These are phyloP conservation scores for Danielia oregonensis DNA, from an alignment of 805 yeast species.

Conservation along the genomic window DNA sequence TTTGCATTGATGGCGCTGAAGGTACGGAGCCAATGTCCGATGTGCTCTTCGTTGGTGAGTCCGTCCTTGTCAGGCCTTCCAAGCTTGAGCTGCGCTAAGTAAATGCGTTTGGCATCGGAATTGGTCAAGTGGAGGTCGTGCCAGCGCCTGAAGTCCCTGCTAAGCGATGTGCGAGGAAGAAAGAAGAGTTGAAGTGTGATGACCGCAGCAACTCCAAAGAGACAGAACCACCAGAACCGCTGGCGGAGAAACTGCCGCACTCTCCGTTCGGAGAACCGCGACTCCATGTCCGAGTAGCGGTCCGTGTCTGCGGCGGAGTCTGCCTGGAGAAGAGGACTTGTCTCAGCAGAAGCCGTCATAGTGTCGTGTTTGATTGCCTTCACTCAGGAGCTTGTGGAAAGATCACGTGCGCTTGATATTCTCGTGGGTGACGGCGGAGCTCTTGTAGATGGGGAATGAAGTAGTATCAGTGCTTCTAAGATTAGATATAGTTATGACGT, in stretches of 20 bases:
- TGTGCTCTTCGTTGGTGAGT: constrained; percentile 22
- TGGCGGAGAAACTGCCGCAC: constrained; percentile 1
- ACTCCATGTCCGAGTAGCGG: background rate
- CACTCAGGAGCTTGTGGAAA: too few relatives aligned
- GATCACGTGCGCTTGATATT: too few relatives aligned
- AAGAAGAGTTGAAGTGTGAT: constrained; percentile 63
- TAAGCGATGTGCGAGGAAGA: constrained; percentile 78
- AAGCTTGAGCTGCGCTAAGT: constrained; percentile 30
- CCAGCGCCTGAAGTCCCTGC: constrained; percentile 73
- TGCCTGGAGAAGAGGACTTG: background rate
- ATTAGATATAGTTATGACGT: too few relatives aligned
- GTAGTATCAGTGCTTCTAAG: too few relatives aligned
- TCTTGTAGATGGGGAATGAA: too few relatives aligned
- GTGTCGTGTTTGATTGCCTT: too few relatives aligned
- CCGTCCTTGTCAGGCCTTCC: constrained; percentile 13
- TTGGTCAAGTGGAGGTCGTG: constrained; percentile 64
- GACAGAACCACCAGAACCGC: constrained; percentile 44
- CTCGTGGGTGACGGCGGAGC: too few relatives aligned
- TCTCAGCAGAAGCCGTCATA: background rate
- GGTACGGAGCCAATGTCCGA: constrained; percentile 25
- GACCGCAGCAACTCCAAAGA: constrained; percentile 49
- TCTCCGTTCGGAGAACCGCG: too few relatives aligned
- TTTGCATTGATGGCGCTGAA: constrained; percentile 23
- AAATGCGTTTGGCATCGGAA: constrained; percentile 66
- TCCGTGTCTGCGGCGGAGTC: background rate